Percentiles rank a stretch among this genome's conserved stretches.
These are phyloP conservation scores for Daldinia bambusicola DNA, from an alignment of 495 filamentous ascomycete species.

Conservation along the genomic window DNA sequence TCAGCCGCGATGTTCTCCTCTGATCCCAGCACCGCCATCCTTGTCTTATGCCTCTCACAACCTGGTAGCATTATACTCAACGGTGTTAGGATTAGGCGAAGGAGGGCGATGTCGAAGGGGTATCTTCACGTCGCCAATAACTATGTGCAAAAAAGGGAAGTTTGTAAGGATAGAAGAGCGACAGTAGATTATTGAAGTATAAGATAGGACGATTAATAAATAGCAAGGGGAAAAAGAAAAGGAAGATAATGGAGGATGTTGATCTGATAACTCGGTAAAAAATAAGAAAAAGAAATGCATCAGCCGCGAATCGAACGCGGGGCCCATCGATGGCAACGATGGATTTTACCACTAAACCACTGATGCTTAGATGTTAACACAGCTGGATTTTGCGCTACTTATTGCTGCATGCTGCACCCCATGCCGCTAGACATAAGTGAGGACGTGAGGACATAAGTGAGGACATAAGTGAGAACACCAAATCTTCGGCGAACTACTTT, in stretches of 20 bases:
- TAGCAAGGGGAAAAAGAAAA: background rate
- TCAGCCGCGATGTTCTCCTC: conserved; percentile 1
- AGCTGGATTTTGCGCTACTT: background rate
- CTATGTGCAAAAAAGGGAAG: background rate
- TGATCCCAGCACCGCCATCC: background rate
- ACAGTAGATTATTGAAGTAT: background rate
- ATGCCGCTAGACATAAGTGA: background rate
- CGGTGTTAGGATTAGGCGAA: background rate
- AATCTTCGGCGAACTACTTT: background rate
- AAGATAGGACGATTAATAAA: background rate
- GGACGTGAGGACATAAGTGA: too few relatives aligned
- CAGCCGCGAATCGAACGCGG: conserved; percentile 64
- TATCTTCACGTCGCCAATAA: background rate
- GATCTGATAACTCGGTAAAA: too few relatives aligned
- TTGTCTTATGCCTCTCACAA: background rate
- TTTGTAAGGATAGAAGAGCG: background rate
- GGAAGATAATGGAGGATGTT: background rate
- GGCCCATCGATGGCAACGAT: conserved; percentile 65
- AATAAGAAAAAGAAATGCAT: conserved; percentile 46
- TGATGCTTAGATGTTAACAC: conserved; percentile 44
- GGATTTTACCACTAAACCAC: conserved; percentile 66
- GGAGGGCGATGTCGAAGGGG: background rate
- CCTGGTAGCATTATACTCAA: background rate
- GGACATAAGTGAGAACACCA: background rate
- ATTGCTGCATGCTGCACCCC: background rate